Evolutionary conservation across 495 filamentous ascomycete genomes (phyloP).

Genomic region (Daldinia vernicosa): DNA sequence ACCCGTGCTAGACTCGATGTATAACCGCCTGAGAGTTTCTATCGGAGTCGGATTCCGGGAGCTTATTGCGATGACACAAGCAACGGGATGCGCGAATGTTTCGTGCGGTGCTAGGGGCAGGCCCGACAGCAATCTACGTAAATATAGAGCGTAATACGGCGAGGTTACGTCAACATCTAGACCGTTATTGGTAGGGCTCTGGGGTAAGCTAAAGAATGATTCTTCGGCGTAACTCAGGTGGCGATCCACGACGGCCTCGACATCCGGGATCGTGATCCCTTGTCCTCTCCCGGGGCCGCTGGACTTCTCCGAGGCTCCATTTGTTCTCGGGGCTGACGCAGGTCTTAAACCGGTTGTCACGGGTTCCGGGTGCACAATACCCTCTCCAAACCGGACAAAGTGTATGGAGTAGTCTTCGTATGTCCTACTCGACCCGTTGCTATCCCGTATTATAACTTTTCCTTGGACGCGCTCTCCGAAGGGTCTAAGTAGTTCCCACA

Average conservation of each 20-base stretch:
- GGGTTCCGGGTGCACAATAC: constrained; percentile 62
- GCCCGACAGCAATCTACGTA: constrained; percentile 83
- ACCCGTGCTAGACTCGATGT: constrained; percentile 76
- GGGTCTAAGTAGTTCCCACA: constrained; percentile 85
- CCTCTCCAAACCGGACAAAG: constrained; percentile 74
- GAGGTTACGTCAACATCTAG: constrained; percentile 55
- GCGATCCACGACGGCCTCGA: constrained; percentile 62
- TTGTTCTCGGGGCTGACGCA: constrained; percentile 40
- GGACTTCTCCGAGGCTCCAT: constrained; percentile 34
- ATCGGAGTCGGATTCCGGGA: constrained; percentile 82
- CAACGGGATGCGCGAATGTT: constrained; percentile 92
- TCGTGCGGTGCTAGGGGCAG: constrained; percentile 82
- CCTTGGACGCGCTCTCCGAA: constrained; percentile 92
- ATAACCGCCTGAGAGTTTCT: constrained; percentile 82
- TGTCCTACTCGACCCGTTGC: constrained; percentile 77
- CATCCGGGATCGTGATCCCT: constrained; percentile 46
- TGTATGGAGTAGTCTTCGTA: constrained; percentile 92
- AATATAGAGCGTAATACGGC: constrained; percentile 80
- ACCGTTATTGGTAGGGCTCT: constrained; percentile 50
- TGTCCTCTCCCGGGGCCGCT: constrained; percentile 25
- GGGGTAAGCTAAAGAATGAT: constrained; percentile 52
- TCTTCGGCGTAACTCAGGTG: constrained; percentile 63
- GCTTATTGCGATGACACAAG: constrained; percentile 95
- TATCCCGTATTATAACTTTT: constrained; percentile 90
- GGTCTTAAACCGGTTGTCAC: constrained; percentile 48